Base-by-base conservation (phyloP, 306 rosid species). In the Prunus davidiana region DNA sequence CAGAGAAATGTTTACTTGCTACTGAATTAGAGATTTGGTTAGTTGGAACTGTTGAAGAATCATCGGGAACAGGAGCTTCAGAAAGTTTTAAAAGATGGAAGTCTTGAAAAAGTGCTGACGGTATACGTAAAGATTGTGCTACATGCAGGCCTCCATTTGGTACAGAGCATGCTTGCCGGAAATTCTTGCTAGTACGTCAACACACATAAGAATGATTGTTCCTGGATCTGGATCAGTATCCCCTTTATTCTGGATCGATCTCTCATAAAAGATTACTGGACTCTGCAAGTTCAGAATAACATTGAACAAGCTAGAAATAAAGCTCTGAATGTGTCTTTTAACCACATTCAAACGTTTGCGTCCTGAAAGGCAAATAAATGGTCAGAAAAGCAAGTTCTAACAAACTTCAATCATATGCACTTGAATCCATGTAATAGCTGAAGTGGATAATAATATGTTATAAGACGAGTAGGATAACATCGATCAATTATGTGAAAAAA, bases 201-300 rank as follows among this genome's bases (percentile, higher is more conserved):
- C 90, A 78, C 97, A 87, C 98, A 94, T 92, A 74, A 92, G 95
- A 87, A 92, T 83, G 77, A 90, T 88, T 22, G 98, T 69, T 82
- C 97, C 97, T 24, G 95, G 86, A 92, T 94, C 98, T 32, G 96
- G 96, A 76, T 82, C 68, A 71, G 56, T 64, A 65, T 77, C 65
- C 52, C 77, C 85, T 72, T 79, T 75, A 55, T 71, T 60, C 77
- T 71, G 68, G 3, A 80, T 67, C 85, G 64, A 57, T 74, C 78
- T 82, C 81, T 46, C 86, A 72, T 86, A 75, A 80, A 94, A 92
- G 30, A 90, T 90, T 45, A 2, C 78, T 4, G 88, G 95, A 87
- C 82, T 85, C 82, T 83, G 91, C 81, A 94, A 81, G 83, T 94
- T 96, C 78, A 84, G 84, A 81, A 94, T 88, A 55, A 94, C 81